phyloP scores from a whole-genome alignment of 495 filamentous ascomycete species.

The Hypomontagnella submonticulosa region DNA sequence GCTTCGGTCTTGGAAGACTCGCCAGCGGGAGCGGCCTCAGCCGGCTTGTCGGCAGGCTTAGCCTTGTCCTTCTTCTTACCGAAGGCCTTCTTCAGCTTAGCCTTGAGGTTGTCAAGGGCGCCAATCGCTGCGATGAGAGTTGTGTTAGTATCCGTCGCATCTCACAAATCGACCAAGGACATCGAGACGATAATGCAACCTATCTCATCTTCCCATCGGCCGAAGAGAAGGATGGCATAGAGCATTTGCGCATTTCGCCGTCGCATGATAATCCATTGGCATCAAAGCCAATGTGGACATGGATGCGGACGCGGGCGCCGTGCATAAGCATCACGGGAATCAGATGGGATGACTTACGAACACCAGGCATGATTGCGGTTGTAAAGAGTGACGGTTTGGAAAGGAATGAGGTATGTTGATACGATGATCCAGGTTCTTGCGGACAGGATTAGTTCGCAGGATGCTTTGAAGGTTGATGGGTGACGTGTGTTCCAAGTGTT shows the following conservation, averaged over 20 bases:
- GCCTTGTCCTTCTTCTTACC: slow-evolving; percentile 50
- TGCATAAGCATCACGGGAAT: neutral
- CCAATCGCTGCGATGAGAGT: slow-evolving; percentile 46
- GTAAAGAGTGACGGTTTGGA: slow-evolving; percentile 12
- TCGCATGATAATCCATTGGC: slow-evolving; percentile 4
- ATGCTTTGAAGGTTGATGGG: slow-evolving; percentile 1
- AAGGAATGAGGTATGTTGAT: slow-evolving; percentile 2
- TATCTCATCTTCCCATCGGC: neutral
- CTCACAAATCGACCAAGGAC: slow-evolving; percentile 15
- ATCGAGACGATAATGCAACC: neutral
- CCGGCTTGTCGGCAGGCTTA: slow-evolving; percentile 40
- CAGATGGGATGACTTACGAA: slow-evolving; percentile 39
- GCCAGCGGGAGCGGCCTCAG: slow-evolving; percentile 32
- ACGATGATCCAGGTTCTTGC: slow-evolving; percentile 3
- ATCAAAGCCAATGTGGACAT: neutral
- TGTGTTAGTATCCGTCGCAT: slow-evolving; percentile 32
- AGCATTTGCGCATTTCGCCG: neutral
- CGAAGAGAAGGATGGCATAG: neutral
- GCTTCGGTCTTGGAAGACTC: slow-evolving; percentile 41
- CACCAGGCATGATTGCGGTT: slow-evolving; percentile 42
- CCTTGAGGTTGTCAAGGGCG: slow-evolving; percentile 51
- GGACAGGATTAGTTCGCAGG: neutral
- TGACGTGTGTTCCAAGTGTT: slow-evolving; percentile 15
- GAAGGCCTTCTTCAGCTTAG: slow-evolving; percentile 68
- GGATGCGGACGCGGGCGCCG: neutral